Conservation (phyloP, 2,329 filamentous ascomycete species). For the Periconia sp. region DNA sequence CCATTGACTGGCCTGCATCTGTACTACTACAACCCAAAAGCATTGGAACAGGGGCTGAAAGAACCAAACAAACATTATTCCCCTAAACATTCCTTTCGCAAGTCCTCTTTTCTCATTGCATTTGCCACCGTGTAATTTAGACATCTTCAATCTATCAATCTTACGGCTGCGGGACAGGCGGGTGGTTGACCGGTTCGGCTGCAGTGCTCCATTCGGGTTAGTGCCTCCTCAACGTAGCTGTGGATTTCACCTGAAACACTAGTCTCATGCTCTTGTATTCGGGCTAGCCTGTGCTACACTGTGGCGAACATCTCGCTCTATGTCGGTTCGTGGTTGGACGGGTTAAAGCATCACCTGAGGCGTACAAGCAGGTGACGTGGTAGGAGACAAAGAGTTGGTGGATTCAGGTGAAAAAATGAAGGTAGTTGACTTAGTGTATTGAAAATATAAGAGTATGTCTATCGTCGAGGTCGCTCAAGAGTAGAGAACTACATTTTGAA, state of each 20-base stretch:
- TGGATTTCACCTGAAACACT: slow-evolving; percentile 13
- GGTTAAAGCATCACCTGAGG: not conserved
- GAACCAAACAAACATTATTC: no score
- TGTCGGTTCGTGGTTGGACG: not conserved
- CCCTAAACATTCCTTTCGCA: no score
- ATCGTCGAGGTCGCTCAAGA: no score
- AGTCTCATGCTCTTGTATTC: not conserved
- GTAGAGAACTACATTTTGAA: no score
- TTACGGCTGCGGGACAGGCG: not conserved
- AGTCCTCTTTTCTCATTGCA: not conserved
- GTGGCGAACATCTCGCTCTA: slow-evolving; percentile 1
- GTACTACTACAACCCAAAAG: no score
- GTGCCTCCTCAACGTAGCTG: not conserved
- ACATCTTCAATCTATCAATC: not conserved
- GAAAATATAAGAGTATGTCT: slow-evolving; percentile 2
- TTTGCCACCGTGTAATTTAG: not conserved
- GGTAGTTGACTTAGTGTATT: no score
- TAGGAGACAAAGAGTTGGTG: not conserved
- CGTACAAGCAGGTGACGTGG: slow-evolving; percentile 1
- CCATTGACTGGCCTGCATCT: not conserved
- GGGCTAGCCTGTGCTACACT: not conserved
- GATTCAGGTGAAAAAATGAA: slow-evolving; percentile 9
- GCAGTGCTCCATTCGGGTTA: not conserved
- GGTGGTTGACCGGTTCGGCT: slow-evolving; percentile 2
- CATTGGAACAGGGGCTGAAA: no score